Evolutionary conservation across 306 rosid species (phyloP), one percentile per base, ranked within the genome.

Genomic region (Inga laurina): DNA sequence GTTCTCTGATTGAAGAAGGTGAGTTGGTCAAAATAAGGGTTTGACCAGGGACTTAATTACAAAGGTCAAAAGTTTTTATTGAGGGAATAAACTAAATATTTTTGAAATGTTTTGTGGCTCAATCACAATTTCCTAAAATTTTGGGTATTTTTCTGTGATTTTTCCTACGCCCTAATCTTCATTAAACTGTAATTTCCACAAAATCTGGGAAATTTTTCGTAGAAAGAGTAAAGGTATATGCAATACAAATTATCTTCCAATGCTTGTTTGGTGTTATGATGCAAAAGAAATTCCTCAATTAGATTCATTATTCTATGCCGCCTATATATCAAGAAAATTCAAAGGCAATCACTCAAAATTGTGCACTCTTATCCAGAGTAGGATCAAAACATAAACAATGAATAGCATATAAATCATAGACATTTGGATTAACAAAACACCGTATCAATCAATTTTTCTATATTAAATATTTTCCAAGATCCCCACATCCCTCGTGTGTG

Each of bases 161-260:
- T 27, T 27, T 27, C 1, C 30, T 27, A 27, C 1, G 30, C 30
- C 30, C 1, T 27, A 0, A 27, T 27, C 30, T 27, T 0, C 30
- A 27, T 27, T 27, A 27, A 27, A 27, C 30, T 27, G 30, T 27
- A 27, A 27, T 27, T 27, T 27, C 30, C 30, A 27, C 30, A 27
- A 27, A 27, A 27, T 0, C 30, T 27, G 30, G 30, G 30, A n/a
- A n/a, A n/a, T n/a, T n/a, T n/a, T 91, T 92, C 78, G 89, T 94
- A 52, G 89, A 90, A 74, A 94, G 87, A 91, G 84, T 78, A 74
- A 78, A 72, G 88, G 92, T 92, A 88, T 94, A 92, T 74, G 98
- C 59, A 69, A 86, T 84, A 57, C 37, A 54, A 67, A 43, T 44
- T 72, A 78, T 86, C 73, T 44, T 83, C 24, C 48, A 72, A 45